Conservation (phyloP, 2,329 filamentous ascomycete species). For the Thelonectria olida region DNA sequence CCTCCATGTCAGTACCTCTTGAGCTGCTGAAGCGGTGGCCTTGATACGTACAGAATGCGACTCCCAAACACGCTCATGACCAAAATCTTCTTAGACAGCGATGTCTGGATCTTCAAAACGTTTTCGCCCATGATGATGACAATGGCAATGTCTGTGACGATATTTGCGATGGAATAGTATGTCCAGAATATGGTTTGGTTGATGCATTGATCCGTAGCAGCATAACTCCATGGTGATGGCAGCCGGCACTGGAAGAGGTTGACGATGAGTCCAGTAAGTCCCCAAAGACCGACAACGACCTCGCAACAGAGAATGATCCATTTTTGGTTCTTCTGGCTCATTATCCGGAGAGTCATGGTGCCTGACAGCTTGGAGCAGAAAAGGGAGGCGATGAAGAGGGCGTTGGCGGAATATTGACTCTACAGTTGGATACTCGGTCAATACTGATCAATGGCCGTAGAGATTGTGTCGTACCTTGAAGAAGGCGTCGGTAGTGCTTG, state of each 20-base stretch:
- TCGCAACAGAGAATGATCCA: slow-evolving; percentile 30
- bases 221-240: slow-evolving; percentile 41
- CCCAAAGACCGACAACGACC: slow-evolving; percentile 36
- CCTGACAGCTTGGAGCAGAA: slow-evolving; percentile 40
- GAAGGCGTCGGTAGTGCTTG: slow-evolving; percentile 25
- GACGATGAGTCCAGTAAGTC: slow-evolving; percentile 34
- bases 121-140: slow-evolving; percentile 41
- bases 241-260: slow-evolving; percentile 40
- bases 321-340: slow-evolving; percentile 35
- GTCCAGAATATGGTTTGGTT: slow-evolving; percentile 36
- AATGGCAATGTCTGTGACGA: slow-evolving; percentile 41
- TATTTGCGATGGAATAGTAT: slow-evolving; percentile 41
- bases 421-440: slow-evolving; percentile 2
- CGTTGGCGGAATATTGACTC: slow-evolving; percentile 40
- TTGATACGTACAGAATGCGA: slow-evolving; percentile 39
- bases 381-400: slow-evolving; percentile 37
- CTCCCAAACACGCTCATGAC: slow-evolving; percentile 44
- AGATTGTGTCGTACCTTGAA: slow-evolving; percentile 36
- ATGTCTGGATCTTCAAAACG: slow-evolving; percentile 41
- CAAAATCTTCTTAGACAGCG: slow-evolving; percentile 37
- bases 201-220: slow-evolving; percentile 32
- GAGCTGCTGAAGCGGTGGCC: neutral
- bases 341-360: slow-evolving; percentile 37
- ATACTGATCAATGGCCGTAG: too few relatives aligned
- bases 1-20: slow-evolving; percentile 4